Conservation (phyloP, 179 eudicot genomes). For the Silene noctiflora region DNA sequence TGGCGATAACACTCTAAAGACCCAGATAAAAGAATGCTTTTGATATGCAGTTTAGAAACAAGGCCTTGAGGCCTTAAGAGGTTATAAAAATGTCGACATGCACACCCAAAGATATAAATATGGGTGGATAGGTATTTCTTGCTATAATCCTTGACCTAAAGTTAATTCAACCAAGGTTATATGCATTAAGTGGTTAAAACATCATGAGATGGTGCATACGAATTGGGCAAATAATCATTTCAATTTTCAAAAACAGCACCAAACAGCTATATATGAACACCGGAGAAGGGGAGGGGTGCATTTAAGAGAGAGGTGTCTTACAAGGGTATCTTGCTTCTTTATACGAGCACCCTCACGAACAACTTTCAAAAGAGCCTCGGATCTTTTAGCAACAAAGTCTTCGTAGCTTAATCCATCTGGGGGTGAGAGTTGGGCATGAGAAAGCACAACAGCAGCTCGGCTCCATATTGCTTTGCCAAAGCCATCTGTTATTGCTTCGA, state of each 20-base stretch:
- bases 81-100: too few relatives aligned
- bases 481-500: constrained; percentile 76
- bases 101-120: too few relatives aligned
- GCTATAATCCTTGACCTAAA: too few relatives aligned
- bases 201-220: neutral
- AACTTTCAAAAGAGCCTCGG: constrained; percentile 78
- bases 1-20: too few relatives aligned
- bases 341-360: constrained; percentile 66
- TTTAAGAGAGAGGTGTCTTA: constrained; percentile 26
- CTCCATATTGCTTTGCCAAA: constrained; percentile 91
- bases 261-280: neutral
- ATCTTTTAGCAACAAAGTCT: constrained; percentile 73
- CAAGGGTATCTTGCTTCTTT: constrained; percentile 53
- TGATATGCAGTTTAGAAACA: too few relatives aligned
- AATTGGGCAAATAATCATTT: neutral
- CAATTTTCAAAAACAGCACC: neutral
- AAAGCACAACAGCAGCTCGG: constrained; percentile 75
- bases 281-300: neutral
- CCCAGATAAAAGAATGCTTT: too few relatives aligned
- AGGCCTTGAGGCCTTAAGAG: too few relatives aligned
- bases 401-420: constrained; percentile 93
- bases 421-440: constrained; percentile 98
- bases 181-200: too few relatives aligned
- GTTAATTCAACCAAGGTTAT: too few relatives aligned
- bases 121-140: too few relatives aligned